Base-by-base conservation (phyloP, 257 asterid genomes). In the Voacanga thouarsii region DNA sequence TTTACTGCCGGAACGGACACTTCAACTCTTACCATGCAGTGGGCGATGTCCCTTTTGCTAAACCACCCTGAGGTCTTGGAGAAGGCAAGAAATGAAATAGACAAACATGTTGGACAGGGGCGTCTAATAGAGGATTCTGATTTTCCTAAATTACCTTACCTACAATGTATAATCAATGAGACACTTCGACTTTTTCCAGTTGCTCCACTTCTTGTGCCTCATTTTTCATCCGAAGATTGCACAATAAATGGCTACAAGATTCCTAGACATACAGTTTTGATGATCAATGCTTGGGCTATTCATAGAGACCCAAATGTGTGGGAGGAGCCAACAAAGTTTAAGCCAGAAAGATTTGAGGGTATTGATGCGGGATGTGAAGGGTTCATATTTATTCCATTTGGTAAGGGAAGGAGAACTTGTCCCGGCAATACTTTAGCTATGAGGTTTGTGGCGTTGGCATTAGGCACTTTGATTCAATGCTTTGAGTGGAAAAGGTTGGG, bases 251-350 rank as follows among this genome's bases (percentile, higher is more conserved):
- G 76, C 4, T 77, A 61, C 50, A 53, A 61, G 2, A 67, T 83
- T 19, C 83, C 82, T 0, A 50, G 37, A 30, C 41, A 44, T 26
- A 83, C 85, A 55, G 81, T 77, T 73, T 19, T 81, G 24, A 14
- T 86, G 45, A 85, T 86, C 26, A 86, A 83, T 47, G 82, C 78
- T 0, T 83, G 84, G 87, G 83, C 82, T 26, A 81, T 85, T 53
- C 85, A 83, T 1, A 78, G 82, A 23, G 84, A 83, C 53, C 60
- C 76, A 4, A n/a, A 56, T 7, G 18, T 47, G 7, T 81, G 84
- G 87, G 56, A 83, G 1, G 75, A 85, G 4, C 75, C 83, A 3
- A 37, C n/a, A 0, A 67, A 55, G 23, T 85, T 82, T 71, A 41
- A 53, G 66, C 87, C 87, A 7, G 85, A 81, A 30, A 71, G 89